Percentiles rank a stretch among this genome's conserved stretches.
These are phyloP conservation scores for Fusarium sp. DNA, from an alignment of 2,329 filamentous ascomycete genomes.

Conservation along the genomic window DNA sequence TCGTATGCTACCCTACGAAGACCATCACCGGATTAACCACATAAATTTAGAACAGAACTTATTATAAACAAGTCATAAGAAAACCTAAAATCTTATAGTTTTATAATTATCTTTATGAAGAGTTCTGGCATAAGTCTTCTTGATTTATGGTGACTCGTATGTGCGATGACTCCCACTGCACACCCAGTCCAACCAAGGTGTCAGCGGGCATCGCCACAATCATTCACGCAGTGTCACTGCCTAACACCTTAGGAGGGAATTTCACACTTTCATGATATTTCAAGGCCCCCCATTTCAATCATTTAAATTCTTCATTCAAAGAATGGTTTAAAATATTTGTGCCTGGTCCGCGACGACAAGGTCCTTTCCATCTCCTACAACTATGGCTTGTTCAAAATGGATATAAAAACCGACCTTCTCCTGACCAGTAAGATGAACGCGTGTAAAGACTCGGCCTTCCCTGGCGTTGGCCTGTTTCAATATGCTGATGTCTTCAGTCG, in stretches of 20 bases:
- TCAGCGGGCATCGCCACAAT: conserved; percentile 21
- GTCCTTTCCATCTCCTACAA: not conserved
- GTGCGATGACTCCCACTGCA: not conserved
- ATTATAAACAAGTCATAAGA: too few species aligned
- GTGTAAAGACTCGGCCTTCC: too few species aligned
- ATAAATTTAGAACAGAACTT: not conserved
- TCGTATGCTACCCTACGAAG: conserved; percentile 9
- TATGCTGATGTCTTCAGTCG: not conserved
- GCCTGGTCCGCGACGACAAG: not conserved
- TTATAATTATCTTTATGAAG: not conserved
- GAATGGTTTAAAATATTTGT: not conserved
- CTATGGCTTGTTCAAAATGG: not conserved
- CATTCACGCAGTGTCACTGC: conserved; percentile 15
- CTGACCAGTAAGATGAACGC: not conserved
- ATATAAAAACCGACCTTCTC: not conserved
- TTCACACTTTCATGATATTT: not conserved
- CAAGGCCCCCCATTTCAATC: not conserved
- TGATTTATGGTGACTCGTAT: not conserved
- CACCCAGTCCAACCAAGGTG: conserved; percentile 11
- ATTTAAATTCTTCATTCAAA: not conserved
- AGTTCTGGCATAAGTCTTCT: not conserved
- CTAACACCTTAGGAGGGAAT: not conserved
- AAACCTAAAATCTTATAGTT: too few species aligned
- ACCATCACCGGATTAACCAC: not conserved
- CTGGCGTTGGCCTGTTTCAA: not conserved